Percentiles rank a stretch among this genome's conserved stretches.
Conservation (phyloP, 2,329 filamentous ascomycete genomes). For the Penicillium psychrosexuale region DNA sequence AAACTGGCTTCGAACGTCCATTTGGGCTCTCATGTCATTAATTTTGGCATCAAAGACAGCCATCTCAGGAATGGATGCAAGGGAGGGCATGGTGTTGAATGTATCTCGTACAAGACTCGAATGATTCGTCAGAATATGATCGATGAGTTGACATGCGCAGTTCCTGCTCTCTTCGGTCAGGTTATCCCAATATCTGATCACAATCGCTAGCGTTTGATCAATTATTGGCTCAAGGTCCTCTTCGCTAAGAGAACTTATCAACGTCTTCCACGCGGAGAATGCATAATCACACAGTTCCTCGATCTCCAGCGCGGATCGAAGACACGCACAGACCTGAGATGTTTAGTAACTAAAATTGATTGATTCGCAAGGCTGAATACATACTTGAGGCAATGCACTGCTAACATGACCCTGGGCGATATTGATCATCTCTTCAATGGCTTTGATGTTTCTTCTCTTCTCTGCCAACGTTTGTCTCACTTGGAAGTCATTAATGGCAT, state of each 20-base stretch:
- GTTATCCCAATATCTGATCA: slow-evolving; percentile 72
- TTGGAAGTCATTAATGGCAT: slow-evolving; percentile 68
- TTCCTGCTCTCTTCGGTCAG: slow-evolving; percentile 62
- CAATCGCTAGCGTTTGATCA: slow-evolving; percentile 84
- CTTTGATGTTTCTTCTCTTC: slow-evolving; percentile 72
- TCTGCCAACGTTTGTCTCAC: slow-evolving; percentile 60
- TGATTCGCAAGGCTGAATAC: background rate
- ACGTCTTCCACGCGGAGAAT: slow-evolving; percentile 78
- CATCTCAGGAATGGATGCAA: slow-evolving; percentile 68
- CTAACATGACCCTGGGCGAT: slow-evolving; percentile 70
- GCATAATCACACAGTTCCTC: slow-evolving; percentile 72
- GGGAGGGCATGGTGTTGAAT: slow-evolving; percentile 73
- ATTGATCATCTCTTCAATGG: slow-evolving; percentile 82
- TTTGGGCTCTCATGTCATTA: slow-evolving; percentile 59
- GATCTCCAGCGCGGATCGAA: slow-evolving; percentile 77
- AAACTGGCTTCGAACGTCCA: slow-evolving; percentile 65
- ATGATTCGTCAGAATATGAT: slow-evolving; percentile 63
- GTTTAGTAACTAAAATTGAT: background rate
- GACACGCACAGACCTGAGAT: slow-evolving; percentile 64
- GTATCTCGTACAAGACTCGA: slow-evolving; percentile 60
- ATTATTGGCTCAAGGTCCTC: slow-evolving; percentile 77
- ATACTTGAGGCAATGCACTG: slow-evolving; percentile 72
- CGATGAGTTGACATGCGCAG: slow-evolving; percentile 61
- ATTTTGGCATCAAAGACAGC: slow-evolving; percentile 66
- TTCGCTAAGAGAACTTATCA: slow-evolving; percentile 70